Base-by-base conservation (phyloP, 306 rosid genomes). In the Prosopis cineraria region DNA sequence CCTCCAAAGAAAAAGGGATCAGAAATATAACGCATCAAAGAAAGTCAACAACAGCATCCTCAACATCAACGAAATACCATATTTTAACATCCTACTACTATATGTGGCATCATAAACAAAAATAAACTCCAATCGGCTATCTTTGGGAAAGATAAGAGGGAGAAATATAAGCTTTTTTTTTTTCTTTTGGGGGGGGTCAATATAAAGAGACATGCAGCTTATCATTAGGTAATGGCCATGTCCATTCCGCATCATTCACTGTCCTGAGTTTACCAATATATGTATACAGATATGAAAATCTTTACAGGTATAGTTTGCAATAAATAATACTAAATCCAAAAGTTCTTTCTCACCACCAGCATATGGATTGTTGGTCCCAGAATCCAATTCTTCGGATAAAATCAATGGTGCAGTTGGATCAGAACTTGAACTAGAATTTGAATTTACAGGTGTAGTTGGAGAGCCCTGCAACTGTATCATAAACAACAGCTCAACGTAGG, bases 321-420 rank as follows among this genome's bases (percentile, higher is more conserved):
- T 64, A 78, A 78, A 58, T 63, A 78, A 44, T 72, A 47, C 29
- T 37, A 47, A 55, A 88, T 91, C 89, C 78, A 83, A 59, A 74
- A 70, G 40, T 68, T 80, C 76, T 55, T 83, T 88, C 90, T 86
- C 80, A 70, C 88, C 90, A 75, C 45, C 84, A 84, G 60, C 52
- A 80, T 73, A 79, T 56, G 78, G 80, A 76, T 70, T 74, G 19
- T 84, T 84, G 82, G 88, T 79, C 56, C 88, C 89, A 33, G 97
- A 82, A 76, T 91, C 98, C 65, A 81, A 84, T 81, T 93, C 94
- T 69, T 96, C 98, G 6, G 90, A 81, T 79, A 68, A 78, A 84
- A 83, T 73, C 84, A 72, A 85, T 1, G 90, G 79, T 72, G 83
- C 80, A 63, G 87, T 41, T 72, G 92, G 90, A 53, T 88, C 89